phyloP scores from a whole-genome alignment of 176 grass and related monocot genomes.

The Tuctoria greenei region DNA sequence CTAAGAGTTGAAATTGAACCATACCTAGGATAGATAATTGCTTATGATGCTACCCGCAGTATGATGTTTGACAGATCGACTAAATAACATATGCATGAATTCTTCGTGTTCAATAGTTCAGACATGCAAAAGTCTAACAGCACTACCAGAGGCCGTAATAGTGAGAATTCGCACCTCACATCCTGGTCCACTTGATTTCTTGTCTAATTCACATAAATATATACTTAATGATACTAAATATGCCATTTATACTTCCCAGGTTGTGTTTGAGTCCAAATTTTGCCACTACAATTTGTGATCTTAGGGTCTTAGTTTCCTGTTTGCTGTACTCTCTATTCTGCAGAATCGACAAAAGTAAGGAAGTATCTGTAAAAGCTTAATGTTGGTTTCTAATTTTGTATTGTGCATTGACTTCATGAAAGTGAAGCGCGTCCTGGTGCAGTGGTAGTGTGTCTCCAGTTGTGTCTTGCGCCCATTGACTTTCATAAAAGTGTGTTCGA shows the following conservation, averaged over 20 bases:
- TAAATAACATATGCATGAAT: neutral
- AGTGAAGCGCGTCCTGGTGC: too few species aligned
- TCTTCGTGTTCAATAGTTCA: neutral
- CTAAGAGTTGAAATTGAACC: neutral
- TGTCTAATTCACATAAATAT: neutral
- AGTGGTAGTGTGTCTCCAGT: too few species aligned
- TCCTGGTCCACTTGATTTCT: neutral
- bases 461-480: too few species aligned
- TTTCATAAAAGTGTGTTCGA: neutral
- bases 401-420: neutral
- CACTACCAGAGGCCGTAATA: neutral
- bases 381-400: neutral
- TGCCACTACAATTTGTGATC: neutral
- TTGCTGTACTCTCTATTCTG: neutral
- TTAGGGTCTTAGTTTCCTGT: neutral
- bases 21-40: neutral
- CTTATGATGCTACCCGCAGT: neutral
- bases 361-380: neutral
- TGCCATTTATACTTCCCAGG: neutral
- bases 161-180: neutral
- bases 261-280: constrained; percentile 1
- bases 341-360: neutral
- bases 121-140: neutral
- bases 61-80: neutral
- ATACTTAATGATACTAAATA: neutral